These are phyloP conservation scores for Entomortierella parvispora DNA, from an alignment of 192 early-diverging fungal genomes.

Conservation along the genomic window DNA sequence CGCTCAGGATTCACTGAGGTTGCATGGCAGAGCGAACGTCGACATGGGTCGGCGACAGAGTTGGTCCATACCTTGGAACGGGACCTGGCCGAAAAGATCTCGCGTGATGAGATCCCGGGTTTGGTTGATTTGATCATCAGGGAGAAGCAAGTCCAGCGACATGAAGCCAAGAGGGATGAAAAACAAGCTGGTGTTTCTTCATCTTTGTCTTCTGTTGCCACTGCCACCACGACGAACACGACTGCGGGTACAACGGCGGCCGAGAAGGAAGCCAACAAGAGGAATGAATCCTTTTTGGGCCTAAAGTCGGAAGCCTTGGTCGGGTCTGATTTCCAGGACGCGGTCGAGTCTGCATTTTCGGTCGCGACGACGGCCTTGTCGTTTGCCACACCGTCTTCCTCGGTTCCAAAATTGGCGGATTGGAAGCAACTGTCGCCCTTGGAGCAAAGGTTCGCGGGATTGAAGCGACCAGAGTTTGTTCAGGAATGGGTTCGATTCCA, in stretches of 20 bases:
- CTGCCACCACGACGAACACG: too few species aligned
- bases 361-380: too few species aligned
- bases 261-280: too few species aligned
- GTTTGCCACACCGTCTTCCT: too few species aligned
- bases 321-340: too few species aligned
- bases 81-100: neutral
- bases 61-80: neutral
- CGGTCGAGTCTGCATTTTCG: too few species aligned
- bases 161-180: neutral
- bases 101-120: neutral
- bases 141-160: neutral
- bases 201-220: too few species aligned
- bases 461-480: slow-evolving; percentile 28
- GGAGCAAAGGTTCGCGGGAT: slow-evolving; percentile 17
- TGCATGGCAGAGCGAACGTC: neutral
- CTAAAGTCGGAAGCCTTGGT: too few species aligned
- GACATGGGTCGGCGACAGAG: neutral
- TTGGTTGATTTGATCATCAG: slow-evolving; percentile 10
- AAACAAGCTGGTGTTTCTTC: too few species aligned
- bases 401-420: slow-evolving; percentile 14
- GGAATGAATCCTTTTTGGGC: too few species aligned
- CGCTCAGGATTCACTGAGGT: neutral
- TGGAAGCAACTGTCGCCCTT: slow-evolving; percentile 11
- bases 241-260: too few species aligned
- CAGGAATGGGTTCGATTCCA: slow-evolving; percentile 33